Evolutionary conservation across 345 rosid genomes (phyloP).

Genomic region (Cardamine chenopodiifolia): DNA sequence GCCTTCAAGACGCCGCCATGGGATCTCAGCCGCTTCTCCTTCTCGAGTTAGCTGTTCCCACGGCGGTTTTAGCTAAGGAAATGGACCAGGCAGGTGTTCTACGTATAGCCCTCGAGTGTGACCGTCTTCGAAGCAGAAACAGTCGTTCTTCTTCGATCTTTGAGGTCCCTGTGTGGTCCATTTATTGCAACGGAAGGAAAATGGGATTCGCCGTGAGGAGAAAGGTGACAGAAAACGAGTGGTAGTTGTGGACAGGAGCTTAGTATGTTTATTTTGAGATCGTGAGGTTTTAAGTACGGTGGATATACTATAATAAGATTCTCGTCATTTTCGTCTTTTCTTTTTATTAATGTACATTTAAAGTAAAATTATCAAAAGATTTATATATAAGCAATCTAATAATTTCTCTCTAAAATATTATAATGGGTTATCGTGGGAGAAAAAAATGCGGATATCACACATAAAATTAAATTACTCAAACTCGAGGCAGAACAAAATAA

Average conservation of each 20-base stretch:
- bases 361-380: not conserved
- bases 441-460: not conserved
- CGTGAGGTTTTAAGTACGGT: constrained; percentile 48
- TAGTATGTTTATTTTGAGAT: constrained; percentile 71
- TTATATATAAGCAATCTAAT: constrained; percentile 2
- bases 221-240: constrained; percentile 49
- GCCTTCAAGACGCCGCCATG: constrained; percentile 66
- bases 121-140: constrained; percentile 36
- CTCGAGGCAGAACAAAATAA: not conserved
- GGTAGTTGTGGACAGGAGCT: constrained; percentile 77
- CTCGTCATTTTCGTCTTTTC: not conserved
- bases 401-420: not conserved
- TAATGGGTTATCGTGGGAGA: not conserved
- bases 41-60: constrained; percentile 76
- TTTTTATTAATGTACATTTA: constrained; percentile 17
- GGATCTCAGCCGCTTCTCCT: constrained; percentile 54
- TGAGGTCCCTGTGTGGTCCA: constrained; percentile 75
- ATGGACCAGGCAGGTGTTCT: constrained; percentile 69
- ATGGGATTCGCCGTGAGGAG: constrained; percentile 76
- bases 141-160: constrained; percentile 43
- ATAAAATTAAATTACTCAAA: no score
- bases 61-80: constrained; percentile 72
- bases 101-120: constrained; percentile 75
- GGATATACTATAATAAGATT: not conserved
- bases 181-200: constrained; percentile 85